Evolutionary conservation across 208 protist genomes (phyloP), one percentile per base, ranked within the genome.

Genomic region (Trypanosoma vivax): DNA sequence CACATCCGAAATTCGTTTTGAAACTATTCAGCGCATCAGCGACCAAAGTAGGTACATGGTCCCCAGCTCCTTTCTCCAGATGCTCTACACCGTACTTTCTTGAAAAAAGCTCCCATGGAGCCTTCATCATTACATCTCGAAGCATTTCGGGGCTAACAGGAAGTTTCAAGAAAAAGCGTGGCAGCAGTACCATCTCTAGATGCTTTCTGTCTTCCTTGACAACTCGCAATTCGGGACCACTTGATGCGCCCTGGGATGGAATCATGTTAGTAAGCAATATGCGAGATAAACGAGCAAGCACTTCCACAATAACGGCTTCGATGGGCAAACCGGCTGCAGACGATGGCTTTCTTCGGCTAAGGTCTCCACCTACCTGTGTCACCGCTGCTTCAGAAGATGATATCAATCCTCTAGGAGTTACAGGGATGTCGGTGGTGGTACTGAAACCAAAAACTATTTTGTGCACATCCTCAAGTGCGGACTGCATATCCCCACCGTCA

Each of bases 41-140:
- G 1, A 88, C 45, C 46, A 79, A 70, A 2, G 61, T 40, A 19
- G 79, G 79, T 29, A 82, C 67, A 40, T 51, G 48, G 5, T 58
- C 35, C 5, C 23, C 19, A 23, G 21, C 37, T 24, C 40, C 29
- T 10, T 33, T 9, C 35, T 6, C 9, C 1, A 50, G 37, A 11
- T 35, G 29, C 13, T 52, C 30, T 31, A 21, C 31, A 9, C 51
- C 39, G 30, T 63, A 65, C 29, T 35, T 28, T 19, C 42, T 51
- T 18, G 33, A 52, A 33, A 60, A 65, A 39, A 49, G 19, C n/a
- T 35, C 28, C 34, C 49, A 60, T 5, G 57, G 57, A 6, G 47
- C 34, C 9, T 47, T 57, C 60, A 73, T 50, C 9, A 65, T 48
- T 29, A 73, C 18, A 40, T 51, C 48, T 21, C 50, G 35, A 27